Base-by-base conservation (phyloP, 179 eudicot genomes). In the Carnegiea gigantea region DNA sequence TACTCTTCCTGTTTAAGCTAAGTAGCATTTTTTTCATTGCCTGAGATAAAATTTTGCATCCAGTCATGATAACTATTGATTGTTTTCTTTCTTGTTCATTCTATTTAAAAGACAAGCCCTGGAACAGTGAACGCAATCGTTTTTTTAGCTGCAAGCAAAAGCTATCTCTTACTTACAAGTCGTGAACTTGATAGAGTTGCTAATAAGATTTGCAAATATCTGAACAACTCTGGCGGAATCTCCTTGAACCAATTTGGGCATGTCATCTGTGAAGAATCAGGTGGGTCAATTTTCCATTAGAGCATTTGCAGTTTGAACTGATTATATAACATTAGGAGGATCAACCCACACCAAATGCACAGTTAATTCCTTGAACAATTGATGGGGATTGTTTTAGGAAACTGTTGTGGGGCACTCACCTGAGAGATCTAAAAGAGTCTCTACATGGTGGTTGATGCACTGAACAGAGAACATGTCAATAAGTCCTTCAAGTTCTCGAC, bases 381-480 rank as follows among this genome's bases (percentile, higher is more conserved):
- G 18, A 20, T 48, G 14, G n/a, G n/a, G 7, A 57, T 57, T 23
- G 23, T 9, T 48, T 48, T 9, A 57, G 78, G 10, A 6, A 21
- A 77, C 36, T 53, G 21, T 48, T 10, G 14, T 49, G 43, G 80
- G 24, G 65, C 10, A 30, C 44, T 28, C 82, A 93, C 99, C 99
- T 13, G 99, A 87, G 72, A 94, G 98, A 88, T 97, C 97, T 78
- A 97, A 88, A 86, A 93, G 86, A 74, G 90, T 95, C 77, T 97
- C 99, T 53, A 96, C 95, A 68, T 94, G 93, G 83, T 93, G 97
- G 85, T 93, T 93, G 82, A 93, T 91, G 81, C 99, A 90, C 88
- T 94, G 98, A 80, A 94, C 98, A 38, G 98, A 94, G 89, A 94
- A 97, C 97, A 97, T 93, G 84, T 97, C 98, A 64, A 95, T 84